Base-by-base conservation (phyloP, 1,284 basidiomycete genomes). In the Phlebopus sp. region DNA sequence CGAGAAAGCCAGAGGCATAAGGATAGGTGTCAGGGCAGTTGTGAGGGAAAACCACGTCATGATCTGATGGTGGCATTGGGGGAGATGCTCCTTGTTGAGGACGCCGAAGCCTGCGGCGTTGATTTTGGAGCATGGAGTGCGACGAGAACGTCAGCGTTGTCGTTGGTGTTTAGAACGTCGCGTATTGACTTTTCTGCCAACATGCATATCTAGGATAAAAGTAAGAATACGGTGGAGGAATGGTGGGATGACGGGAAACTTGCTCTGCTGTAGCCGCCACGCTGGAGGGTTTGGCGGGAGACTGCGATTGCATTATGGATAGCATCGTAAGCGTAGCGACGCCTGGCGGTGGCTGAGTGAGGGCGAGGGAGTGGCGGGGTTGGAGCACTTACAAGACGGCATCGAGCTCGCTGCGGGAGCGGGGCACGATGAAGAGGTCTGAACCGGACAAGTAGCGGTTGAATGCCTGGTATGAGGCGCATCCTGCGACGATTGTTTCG, bases 261-360 rank as follows among this genome's bases (percentile, higher is more conserved):
- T 59, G 89, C 86, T 59, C 86, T 74, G 60, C 82, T 81, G 59
- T 90, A 90, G 31, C 86, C 86, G 25, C 86, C 86, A 3, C 76
- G 72, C 54, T 82, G 75, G 9, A 90, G 69, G 18, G 80, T 69
- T 23, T 77, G 77, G 37, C 84, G 80, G 53, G 83, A 82, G 49
- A 75, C 75, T 7, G 87, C 73, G 58, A 90, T 87, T 4, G 78
- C 78, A 62, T 90, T 90, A 64, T 90, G 88, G 49, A 90, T 86
- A 8, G 81, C 79, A 54, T 90, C 87, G 58, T 85, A 81, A 1
- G 83, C 78, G 59, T 90, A 90, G 58, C 87, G 74, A 51, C 79
- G 74, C 53, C 85, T 88, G 61, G 23, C 15, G 55, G 32, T 56
- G 54, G 21, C 34, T 27, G 3, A 34, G 34, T 55, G 18, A 54